A percentile compares a stretch with the other conserved stretches of the same genome.
phyloP scores from a whole-genome alignment of 2,329 filamentous ascomycete genomes.

The Delphinella strobiligena region DNA sequence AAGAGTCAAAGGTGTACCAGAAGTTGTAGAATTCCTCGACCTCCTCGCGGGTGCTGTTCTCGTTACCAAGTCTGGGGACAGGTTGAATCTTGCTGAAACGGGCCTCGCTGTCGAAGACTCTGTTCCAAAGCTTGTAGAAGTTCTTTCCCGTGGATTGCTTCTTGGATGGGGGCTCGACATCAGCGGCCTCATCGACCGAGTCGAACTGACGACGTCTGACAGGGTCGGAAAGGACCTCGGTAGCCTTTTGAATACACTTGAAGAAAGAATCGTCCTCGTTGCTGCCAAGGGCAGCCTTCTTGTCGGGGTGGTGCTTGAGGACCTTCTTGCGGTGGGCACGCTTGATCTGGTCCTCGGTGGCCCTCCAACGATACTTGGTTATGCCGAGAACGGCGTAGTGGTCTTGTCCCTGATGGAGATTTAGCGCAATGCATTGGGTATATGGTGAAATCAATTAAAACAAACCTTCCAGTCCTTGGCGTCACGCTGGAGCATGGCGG shows the following conservation, averaged over 20 bases:
- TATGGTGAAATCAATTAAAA: neutral
- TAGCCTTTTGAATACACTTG: slow-evolving; percentile 99
- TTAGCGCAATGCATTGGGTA: neutral
- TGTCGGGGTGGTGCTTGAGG: slow-evolving; percentile 95
- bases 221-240: slow-evolving; percentile 85
- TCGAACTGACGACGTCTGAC: slow-evolving; percentile 90
- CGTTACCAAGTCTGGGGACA: slow-evolving; percentile 74
- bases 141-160: slow-evolving; percentile 63
- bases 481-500: slow-evolving; percentile 79
- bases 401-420: slow-evolving; percentile 60
- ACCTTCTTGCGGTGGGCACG: slow-evolving; percentile 99
- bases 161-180: slow-evolving; percentile 85
- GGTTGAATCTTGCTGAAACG: slow-evolving; percentile 89
- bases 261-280: slow-evolving; percentile 96
- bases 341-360: slow-evolving; percentile 97
- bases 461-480: slow-evolving; percentile 98
- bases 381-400: slow-evolving; percentile 95
- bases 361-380: slow-evolving; percentile 81
- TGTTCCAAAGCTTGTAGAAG: slow-evolving; percentile 90
- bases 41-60: slow-evolving; percentile 73
- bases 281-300: slow-evolving; percentile 83
- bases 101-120: slow-evolving; percentile 79
- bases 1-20: slow-evolving; percentile 99
- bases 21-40: slow-evolving; percentile 98
- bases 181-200: slow-evolving; percentile 86